Evolutionary conservation across 2,329 filamentous ascomycete species (phyloP), one percentile per base, ranked within the genome.

Genomic region (Aspergillus jensenii): DNA sequence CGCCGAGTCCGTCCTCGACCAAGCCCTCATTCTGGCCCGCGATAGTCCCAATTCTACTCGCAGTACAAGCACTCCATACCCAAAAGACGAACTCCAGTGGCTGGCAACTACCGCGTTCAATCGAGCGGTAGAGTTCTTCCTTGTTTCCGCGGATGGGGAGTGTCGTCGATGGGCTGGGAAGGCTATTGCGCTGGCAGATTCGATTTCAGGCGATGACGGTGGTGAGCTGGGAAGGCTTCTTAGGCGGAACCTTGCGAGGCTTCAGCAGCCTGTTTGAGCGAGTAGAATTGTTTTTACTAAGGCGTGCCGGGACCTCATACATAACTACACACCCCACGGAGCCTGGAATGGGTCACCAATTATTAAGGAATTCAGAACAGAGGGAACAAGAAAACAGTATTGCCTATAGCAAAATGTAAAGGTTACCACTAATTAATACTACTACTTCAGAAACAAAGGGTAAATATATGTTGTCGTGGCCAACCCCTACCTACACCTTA

Each of bases 31-130:
- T 3, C 56, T 73, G 8, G 68, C 67, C 3, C 54, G 51, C 3
- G 31, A 45, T 9, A 4, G 40, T 7, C 45, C 15, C 3, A 21
- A 48, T 4, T 25, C 2, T 35, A 43, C 11, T 39, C 45, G 11
- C 39, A 55, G 9, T 19, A 15, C 35, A 12, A 31, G 15, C 1
- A 8, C 23, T 31, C 14, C 35, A 1, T 86, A 85, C 60, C 84
- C 83, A 2, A 59, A 71, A 6, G 78, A 79, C 3, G 85, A 87
- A 67, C 73, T 87, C 21, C 79, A 82, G 56, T 86, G 83, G 81
- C 73, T 88, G 6, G 81, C 83, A 6, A 80, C 78, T 0, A 79
- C 77, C 12, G 65, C 79, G 0, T 85, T 84, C 67, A 87, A 87
- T 60, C 77, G 75, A 21, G 82, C 81, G 0, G 77, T 87, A 4